Base-by-base conservation (phyloP, 139 green algal species). In the Mesotaenium endlicherianum region DNA sequence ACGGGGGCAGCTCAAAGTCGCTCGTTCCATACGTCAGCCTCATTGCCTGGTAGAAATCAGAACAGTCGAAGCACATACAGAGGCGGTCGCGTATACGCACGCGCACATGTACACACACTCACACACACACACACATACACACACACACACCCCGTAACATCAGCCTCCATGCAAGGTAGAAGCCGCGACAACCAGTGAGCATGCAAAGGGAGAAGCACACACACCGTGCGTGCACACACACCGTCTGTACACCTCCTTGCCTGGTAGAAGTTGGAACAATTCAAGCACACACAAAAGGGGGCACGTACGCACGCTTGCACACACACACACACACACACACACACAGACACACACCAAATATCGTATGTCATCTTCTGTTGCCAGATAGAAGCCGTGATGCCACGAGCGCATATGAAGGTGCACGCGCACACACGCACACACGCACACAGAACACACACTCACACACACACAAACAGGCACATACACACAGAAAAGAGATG, bases 1-100 rank as follows among this genome's bases (percentile, higher is more conserved):
- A 84, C 38, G 79, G 43, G 11, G 31, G 20, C 16, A 85, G 70
- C 38, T 85, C 79, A 31, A 84, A 36, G 71, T 80, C 71, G 31
- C 38, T 26, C n/a, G 57, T 20, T 55, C 71, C 55, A 17, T 80
- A 80, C 31, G 41, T 53, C 3, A 55, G 16, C 41, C 71, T 69
- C 71, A 80, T n/a, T 68, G 17, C 41, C 71, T 80, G 39, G 17
- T 64, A 30, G 57, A 30, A 57, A 11, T 57, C 11, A 11, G 8
- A 57, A 8, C 8, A 26, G 47, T 11, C 47, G 8, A 57, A 8
- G 47, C 47, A 57, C 47, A 57, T 57, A 11, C 8, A 11, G 8
- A 57, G 8, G 47, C 47, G 47, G 11, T 57, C 47, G 47, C 47
- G 60, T 34, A 72, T 57, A 57, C 11, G 47, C 47, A 11, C 47